Evolutionary conservation across 352 stramenopile species (phyloP), one percentile per base, ranked within the genome.

Genomic region (Blastocystis sp.): DNA sequence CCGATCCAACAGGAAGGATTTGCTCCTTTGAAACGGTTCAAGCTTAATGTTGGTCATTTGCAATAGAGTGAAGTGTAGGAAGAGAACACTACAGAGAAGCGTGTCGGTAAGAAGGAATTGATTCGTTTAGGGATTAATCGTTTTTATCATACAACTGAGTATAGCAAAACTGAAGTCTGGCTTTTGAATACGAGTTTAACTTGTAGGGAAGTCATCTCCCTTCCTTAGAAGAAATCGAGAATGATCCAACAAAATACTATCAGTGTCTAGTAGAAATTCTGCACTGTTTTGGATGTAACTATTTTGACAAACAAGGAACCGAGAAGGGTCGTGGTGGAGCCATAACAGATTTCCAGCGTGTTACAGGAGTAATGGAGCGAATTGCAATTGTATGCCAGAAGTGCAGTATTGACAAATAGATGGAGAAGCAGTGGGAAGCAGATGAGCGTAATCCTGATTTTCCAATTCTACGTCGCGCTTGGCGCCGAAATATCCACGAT

Each of bases 281-380:
- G 0, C 69, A 80, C 9, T 80, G 69, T 41, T 80, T 80, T 26
- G 69, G 69, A 13, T 64, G 69, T 39, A 80, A 80, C 45, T 80
- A 80, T 47, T 80, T 80, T 41, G 69, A 80, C 43, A 80, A 80
- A 39, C 69, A 80, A 23, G 69, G 69, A 62, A 80, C 69, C 2
- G 69, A 80, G 45, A 59, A 63, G 54, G 69, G 69, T 29, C 69
- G 69, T n/a, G 69, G 69, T 0, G 69, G 69, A 26, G 69, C 50
- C 11, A 80, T 80, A 2, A 64, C 69, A 9, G 20, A 61, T 6
- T 37, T 37, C 4, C 69, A 80, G 45, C 50, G 55, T 8, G 69
- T 80, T 45, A 80, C 20, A 34, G 69, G 69, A 4, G 54, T 80
- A 18, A 23, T 64, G 45, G 45, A 80, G 1, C 69, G 69, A 45